A percentile compares a stretch with the other conserved stretches of the same genome.
Evolutionary conservation across 139 green algal genomes (phyloP).

Genomic region (Mesotaenium endlicherianum): DNA sequence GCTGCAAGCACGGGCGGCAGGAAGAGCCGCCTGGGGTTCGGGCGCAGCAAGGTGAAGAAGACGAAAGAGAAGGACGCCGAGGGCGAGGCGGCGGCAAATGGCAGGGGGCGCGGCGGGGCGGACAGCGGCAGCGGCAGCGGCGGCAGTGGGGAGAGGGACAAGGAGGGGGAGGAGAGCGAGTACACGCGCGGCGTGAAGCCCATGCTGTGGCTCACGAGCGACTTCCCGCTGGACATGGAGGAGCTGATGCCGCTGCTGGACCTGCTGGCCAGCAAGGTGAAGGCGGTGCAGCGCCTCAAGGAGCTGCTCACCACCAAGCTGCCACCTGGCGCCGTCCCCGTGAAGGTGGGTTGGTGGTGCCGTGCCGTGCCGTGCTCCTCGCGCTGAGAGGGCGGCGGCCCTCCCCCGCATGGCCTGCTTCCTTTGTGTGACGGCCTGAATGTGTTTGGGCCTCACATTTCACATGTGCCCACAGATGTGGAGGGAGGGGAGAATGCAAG

Average conservation of each 20-base stretch:
- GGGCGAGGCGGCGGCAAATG: background rate
- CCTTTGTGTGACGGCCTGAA: background rate
- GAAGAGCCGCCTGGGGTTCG: background rate
- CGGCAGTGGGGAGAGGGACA: background rate
- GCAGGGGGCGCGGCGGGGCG: too few species aligned
- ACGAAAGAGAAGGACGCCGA: constrained; percentile 15
- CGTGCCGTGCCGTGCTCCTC: background rate
- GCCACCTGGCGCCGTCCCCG: constrained; percentile 29
- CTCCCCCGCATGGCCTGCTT: background rate
- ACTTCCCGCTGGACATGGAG: constrained; percentile 39
- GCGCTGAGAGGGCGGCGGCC: background rate
- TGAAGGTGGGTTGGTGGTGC: constrained; percentile 38
- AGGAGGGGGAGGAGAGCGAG: constrained; percentile 38
- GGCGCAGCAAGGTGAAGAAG: constrained; percentile 13
- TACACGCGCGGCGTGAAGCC: constrained; percentile 44
- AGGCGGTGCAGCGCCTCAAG: constrained; percentile 38
- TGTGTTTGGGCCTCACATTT: background rate
- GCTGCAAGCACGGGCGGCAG: background rate
- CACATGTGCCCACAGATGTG: too few species aligned
- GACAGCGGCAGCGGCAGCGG: background rate
- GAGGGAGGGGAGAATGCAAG: too few species aligned
- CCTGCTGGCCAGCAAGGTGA: constrained; percentile 32
- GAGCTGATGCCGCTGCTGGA: constrained; percentile 47
- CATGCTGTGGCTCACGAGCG: constrained; percentile 44
- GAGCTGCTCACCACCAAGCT: constrained; percentile 47